These are phyloP conservation scores for Penicillium roqueforti DNA, from an alignment of 495 filamentous ascomycete genomes.

Conservation along the genomic window DNA sequence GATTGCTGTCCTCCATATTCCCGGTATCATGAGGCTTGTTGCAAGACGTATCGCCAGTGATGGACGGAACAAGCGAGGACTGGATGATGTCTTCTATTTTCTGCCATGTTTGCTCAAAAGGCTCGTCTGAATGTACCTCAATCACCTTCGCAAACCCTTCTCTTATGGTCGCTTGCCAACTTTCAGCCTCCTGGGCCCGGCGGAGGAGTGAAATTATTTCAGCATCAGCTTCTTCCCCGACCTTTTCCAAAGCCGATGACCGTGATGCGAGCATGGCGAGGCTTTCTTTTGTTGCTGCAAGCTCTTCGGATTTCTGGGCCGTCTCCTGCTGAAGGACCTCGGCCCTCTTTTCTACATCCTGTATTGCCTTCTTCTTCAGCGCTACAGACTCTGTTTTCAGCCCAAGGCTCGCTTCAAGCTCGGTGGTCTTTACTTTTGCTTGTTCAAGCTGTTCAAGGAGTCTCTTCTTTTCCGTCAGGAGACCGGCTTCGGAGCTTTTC, in stretches of 20 bases:
- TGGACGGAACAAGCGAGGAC: background rate
- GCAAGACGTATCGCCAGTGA: background rate
- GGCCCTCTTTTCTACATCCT: conserved; percentile 12
- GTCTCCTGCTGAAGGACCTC: conserved; percentile 5
- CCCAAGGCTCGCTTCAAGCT: conserved; percentile 15
- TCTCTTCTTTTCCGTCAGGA: conserved; percentile 14
- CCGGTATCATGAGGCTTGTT: background rate
- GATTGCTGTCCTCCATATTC: background rate
- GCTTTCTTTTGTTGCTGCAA: conserved; percentile 7
- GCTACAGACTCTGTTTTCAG: conserved; percentile 4
- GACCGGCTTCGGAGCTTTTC: conserved; percentile 19
- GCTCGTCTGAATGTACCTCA: conserved; percentile 8
- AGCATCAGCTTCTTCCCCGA: conserved; percentile 20
- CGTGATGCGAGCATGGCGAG: conserved; percentile 15
- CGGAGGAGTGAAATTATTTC: conserved; percentile 25
- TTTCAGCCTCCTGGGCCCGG: conserved; percentile 28
- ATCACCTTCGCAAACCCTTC: conserved; percentile 14
- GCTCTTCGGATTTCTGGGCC: conserved; percentile 17
- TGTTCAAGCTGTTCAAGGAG: conserved; percentile 23
- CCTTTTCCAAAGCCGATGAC: conserved; percentile 17
- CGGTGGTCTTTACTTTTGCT: conserved; percentile 16
- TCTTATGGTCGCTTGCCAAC: conserved; percentile 20
- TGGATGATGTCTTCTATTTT: conserved; percentile 20
- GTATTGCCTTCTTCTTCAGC: background rate
- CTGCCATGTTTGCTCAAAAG: conserved; percentile 16